A percentile compares a stretch with the other conserved stretches of the same genome.
Evolutionary conservation across 139 green algal genomes (phyloP).

Genomic region (Tetraselmis chui): DNA sequence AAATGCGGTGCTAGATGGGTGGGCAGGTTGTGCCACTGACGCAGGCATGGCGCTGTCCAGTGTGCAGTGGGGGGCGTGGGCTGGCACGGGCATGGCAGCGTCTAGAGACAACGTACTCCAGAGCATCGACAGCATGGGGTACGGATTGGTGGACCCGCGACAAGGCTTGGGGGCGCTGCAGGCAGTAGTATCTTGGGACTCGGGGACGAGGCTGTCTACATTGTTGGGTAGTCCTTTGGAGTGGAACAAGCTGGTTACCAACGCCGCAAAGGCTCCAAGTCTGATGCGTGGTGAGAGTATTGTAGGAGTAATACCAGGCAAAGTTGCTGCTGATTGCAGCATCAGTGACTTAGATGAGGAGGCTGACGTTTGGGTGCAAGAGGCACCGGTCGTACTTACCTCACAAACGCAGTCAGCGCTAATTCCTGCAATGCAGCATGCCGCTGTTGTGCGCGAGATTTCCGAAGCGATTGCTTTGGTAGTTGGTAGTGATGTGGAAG

Average conservation of each 20-base stretch:
- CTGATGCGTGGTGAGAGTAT: not conserved
- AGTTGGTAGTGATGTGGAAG: not conserved
- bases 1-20: constrained; percentile 59
- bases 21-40: constrained; percentile 2
- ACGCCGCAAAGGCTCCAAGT: not conserved
- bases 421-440: not conserved
- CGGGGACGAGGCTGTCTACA: not conserved
- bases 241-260: not conserved
- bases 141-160: not conserved
- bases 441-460: not conserved
- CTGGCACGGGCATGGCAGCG: constrained; percentile 40
- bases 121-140: not conserved
- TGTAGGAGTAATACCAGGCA: not conserved
- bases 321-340: not conserved
- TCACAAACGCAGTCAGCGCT: not conserved
- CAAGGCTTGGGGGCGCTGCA: not conserved
- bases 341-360: too few species aligned
- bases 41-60: constrained; percentile 18
- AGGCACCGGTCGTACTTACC: too few species aligned
- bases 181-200: not conserved
- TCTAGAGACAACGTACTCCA: not conserved
- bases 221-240: not conserved
- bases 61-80: constrained; percentile 46
- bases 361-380: too few species aligned
- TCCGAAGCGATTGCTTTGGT: not conserved